phyloP scores from a whole-genome alignment of 306 rosid species.

The Cicer judaicum region DNA sequence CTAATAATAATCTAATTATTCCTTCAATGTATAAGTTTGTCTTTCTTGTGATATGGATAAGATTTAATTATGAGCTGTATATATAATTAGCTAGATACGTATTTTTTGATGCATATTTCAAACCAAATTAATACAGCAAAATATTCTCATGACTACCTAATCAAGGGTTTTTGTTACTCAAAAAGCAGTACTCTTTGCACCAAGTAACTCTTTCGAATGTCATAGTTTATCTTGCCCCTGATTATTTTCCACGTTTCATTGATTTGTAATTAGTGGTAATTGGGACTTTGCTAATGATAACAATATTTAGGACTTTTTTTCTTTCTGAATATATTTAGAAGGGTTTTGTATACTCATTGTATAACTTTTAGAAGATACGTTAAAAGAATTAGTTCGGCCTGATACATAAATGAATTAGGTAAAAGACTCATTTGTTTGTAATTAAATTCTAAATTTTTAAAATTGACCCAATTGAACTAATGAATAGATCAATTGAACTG shows the following conservation, averaged over 20 bases:
- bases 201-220: background rate
- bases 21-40: constrained; percentile 20
- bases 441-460: too few relatives aligned
- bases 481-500: too few relatives aligned
- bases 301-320: background rate
- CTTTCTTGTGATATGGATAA: constrained; percentile 41
- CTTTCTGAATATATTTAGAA: too few relatives aligned
- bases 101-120: constrained; percentile 1
- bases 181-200: background rate
- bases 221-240: background rate
- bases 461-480: too few relatives aligned
- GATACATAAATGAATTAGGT: too few relatives aligned
- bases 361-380: too few relatives aligned
- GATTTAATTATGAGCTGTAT: background rate
- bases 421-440: too few relatives aligned
- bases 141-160: background rate
- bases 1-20: background rate
- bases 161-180: background rate
- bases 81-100: background rate
- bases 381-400: too few relatives aligned
- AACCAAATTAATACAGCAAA: constrained; percentile 19
- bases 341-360: too few relatives aligned
- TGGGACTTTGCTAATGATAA: background rate
- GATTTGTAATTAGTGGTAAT: background rate
- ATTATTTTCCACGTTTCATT: background rate